These are phyloP conservation scores for Penicillium arizonense DNA, from an alignment of 495 filamentous ascomycete species.

Conservation along the genomic window DNA sequence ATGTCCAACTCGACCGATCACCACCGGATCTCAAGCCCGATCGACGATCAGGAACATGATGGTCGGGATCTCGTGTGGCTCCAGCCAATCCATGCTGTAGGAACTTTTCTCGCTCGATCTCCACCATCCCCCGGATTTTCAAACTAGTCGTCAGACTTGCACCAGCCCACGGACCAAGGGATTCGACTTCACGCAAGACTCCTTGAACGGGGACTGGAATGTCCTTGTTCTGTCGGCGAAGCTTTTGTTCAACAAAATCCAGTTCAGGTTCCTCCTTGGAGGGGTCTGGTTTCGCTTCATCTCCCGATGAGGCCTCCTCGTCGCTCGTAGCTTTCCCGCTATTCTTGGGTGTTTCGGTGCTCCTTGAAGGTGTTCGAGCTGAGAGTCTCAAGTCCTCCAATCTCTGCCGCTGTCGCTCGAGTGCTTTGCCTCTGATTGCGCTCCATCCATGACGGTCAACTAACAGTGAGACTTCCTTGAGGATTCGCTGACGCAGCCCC, in stretches of 20 bases:
- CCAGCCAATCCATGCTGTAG: constrained; percentile 73
- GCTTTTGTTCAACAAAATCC: constrained; percentile 64
- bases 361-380: constrained; percentile 19
- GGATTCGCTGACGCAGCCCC: constrained; percentile 75
- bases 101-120: constrained; percentile 84
- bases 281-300: constrained; percentile 32
- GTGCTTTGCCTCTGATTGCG: constrained; percentile 59
- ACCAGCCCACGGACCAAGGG: constrained; percentile 85
- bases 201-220: constrained; percentile 50
- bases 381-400: constrained; percentile 44
- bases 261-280: constrained; percentile 36
- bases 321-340: constrained; percentile 10
- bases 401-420: constrained; percentile 54
- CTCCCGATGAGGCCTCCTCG: constrained; percentile 37
- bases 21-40: constrained; percentile 55
- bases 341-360: constrained; percentile 14
- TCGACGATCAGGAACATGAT: constrained; percentile 48
- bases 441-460: constrained; percentile 75
- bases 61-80: constrained; percentile 62
- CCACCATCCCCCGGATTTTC: constrained; percentile 74
- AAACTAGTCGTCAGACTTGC: constrained; percentile 77
- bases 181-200: constrained; percentile 71
- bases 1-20: constrained; percentile 69
- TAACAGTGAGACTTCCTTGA: constrained; percentile 67
- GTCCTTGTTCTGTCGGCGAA: constrained; percentile 51